These are phyloP conservation scores for Aspergillus costaricaensis DNA, from an alignment of 2,329 filamentous ascomycete species.

Conservation along the genomic window DNA sequence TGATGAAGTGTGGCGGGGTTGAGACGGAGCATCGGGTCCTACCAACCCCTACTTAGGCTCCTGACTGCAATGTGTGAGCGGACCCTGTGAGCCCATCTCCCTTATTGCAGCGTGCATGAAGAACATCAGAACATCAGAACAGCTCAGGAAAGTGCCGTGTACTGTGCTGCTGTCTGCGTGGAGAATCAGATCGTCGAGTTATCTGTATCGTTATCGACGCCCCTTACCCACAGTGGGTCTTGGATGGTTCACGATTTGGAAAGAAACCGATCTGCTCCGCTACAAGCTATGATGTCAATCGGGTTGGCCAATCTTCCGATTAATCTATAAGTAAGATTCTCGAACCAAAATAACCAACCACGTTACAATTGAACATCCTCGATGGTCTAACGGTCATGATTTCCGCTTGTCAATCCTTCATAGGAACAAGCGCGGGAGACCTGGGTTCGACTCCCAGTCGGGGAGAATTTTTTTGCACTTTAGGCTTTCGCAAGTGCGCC, in stretches of 20 bases:
- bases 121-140: not conserved
- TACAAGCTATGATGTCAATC: slow-evolving; percentile 1
- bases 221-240: not conserved
- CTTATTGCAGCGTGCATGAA: not conserved
- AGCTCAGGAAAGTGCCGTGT: not conserved
- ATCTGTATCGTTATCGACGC: not conserved
- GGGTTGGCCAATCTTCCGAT: not conserved
- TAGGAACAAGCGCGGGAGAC: slow-evolving; percentile 11
- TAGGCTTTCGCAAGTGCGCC: too few relatives aligned
- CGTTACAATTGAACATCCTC: not conserved
- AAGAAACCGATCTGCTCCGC: not conserved
- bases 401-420: slow-evolving; percentile 11
- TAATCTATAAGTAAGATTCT: not conserved
- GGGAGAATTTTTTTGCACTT: slow-evolving; percentile 1
- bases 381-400: slow-evolving; percentile 13
- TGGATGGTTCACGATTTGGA: not conserved
- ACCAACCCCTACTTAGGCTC: not conserved
- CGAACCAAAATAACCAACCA: not conserved
- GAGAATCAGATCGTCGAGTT: not conserved
- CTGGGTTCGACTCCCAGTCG: slow-evolving; percentile 12
- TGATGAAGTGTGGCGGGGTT: not conserved
- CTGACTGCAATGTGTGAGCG: not conserved
- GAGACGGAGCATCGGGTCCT: not conserved
- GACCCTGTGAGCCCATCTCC: not conserved
- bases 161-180: not conserved